phyloP scores from a whole-genome alignment of 768 basidiomycete species.

The Saitozyma podzolica region DNA sequence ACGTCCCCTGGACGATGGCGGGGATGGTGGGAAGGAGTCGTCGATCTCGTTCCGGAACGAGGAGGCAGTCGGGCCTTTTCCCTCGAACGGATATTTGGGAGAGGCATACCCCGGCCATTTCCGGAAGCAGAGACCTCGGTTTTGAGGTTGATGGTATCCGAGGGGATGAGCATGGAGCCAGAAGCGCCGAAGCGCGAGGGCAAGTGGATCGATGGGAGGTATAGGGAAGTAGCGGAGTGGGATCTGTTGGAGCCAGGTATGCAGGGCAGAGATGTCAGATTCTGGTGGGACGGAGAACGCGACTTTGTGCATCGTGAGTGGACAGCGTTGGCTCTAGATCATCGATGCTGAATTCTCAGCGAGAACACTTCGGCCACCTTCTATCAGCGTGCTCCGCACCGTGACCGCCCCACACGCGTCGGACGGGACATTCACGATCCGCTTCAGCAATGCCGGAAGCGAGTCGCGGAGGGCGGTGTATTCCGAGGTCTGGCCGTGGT shows the following conservation, averaged over 20 bases:
- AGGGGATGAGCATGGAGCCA: slow-evolving; percentile 9
- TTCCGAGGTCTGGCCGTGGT: slow-evolving; percentile 91
- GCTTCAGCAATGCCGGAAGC: slow-evolving; percentile 64
- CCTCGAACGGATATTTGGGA: slow-evolving; percentile 35
- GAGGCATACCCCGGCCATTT: slow-evolving; percentile 35
- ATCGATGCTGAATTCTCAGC: slow-evolving; percentile 25
- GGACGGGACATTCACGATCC: slow-evolving; percentile 68
- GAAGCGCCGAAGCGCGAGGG: not conserved
- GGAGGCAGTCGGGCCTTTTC: slow-evolving; percentile 30
- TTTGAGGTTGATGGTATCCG: slow-evolving; percentile 32
- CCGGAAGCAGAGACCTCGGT: slow-evolving; percentile 31
- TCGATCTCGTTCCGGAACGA: slow-evolving; percentile 63
- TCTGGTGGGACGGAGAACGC: slow-evolving; percentile 39
- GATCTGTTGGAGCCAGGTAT: slow-evolving; percentile 24
- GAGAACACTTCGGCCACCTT: slow-evolving; percentile 55
- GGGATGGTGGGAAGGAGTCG: slow-evolving; percentile 71
- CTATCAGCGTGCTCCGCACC: slow-evolving; percentile 67
- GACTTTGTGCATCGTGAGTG: slow-evolving; percentile 39
- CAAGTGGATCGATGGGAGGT: slow-evolving; percentile 35
- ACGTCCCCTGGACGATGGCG: slow-evolving; percentile 25
- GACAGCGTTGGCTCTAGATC: not conserved
- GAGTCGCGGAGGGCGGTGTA: slow-evolving; percentile 62
- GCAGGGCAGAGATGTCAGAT: slow-evolving; percentile 31
- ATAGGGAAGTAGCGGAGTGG: slow-evolving; percentile 27
- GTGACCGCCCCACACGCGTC: slow-evolving; percentile 75